Conservation (phyloP, 306 rosid species). For the Quercus glauca region DNA sequence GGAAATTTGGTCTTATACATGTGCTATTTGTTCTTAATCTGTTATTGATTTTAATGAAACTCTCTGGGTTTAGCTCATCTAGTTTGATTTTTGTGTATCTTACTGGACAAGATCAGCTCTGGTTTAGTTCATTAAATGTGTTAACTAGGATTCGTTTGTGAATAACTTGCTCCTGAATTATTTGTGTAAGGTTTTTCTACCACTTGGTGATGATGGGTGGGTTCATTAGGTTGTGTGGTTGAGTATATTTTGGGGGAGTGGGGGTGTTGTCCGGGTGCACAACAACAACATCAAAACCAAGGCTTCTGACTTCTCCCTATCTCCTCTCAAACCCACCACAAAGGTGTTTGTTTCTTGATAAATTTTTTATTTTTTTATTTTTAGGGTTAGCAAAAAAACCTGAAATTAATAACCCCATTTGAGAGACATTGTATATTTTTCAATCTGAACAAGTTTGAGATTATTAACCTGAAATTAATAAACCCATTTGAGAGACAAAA, state of each 20-base stretch:
- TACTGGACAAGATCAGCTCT: neutral
- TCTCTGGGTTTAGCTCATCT: neutral
- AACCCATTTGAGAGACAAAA: too few relatives aligned
- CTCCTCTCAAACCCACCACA: conserved; percentile 7
- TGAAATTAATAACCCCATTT: neutral
- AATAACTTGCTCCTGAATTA: neutral
- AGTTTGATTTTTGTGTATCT: neutral
- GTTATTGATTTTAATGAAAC: neutral
- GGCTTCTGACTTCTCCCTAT: too few relatives aligned
- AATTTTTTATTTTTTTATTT: neutral
- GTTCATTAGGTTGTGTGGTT: neutral
- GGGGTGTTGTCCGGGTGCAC: neutral
- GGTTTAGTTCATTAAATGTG: neutral
- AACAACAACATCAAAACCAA: conserved; percentile 18
- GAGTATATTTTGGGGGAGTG: neutral
- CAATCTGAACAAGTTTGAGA: too few relatives aligned
- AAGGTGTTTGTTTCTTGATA: conserved; percentile 41
- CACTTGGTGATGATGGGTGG: neutral
- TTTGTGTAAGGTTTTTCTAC: neutral
- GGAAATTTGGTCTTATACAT: neutral
- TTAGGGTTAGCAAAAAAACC: neutral
- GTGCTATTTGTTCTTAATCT: neutral
- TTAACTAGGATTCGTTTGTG: neutral
- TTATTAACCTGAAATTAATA: too few relatives aligned
- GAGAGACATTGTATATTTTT: neutral